phyloP scores from a whole-genome alignment of 2,329 filamentous ascomycete species.

The Fusarium sp. region DNA sequence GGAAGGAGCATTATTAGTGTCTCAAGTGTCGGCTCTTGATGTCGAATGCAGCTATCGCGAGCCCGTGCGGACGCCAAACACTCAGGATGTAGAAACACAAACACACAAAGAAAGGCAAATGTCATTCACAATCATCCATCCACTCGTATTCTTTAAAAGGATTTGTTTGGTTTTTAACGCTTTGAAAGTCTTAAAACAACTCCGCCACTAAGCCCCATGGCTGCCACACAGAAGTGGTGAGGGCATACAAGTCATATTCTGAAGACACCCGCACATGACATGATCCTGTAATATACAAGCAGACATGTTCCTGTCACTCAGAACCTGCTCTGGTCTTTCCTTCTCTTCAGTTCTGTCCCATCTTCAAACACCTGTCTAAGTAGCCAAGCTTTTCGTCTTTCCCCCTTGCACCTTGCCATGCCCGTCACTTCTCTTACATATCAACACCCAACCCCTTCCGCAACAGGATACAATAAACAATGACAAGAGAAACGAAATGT shows the following conservation, averaged over 20 bases:
- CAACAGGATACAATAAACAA: conserved; percentile 41
- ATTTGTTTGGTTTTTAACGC: conserved; percentile 42
- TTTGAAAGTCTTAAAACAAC: conserved; percentile 41
- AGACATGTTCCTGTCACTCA: conserved; percentile 39
- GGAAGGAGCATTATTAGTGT: too few relatives aligned
- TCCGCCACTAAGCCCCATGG: conserved; percentile 20
- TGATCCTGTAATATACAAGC: conserved; percentile 47
- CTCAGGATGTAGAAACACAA: too few relatives aligned
- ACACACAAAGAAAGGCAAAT: neutral
- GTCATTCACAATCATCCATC: conserved; percentile 20
- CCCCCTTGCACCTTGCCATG: conserved; percentile 35
- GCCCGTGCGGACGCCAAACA: conserved; percentile 8
- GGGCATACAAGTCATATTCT: conserved; percentile 35
- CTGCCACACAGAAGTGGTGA: conserved; percentile 15
- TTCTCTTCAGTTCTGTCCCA: conserved; percentile 6
- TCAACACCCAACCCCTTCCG: conserved; percentile 29
- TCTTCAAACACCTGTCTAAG: conserved; percentile 37
- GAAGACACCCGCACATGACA: conserved; percentile 38
- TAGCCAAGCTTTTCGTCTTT: conserved; percentile 39
- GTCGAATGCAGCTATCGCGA: neutral
- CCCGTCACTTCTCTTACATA: conserved; percentile 42
- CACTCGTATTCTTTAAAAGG: conserved; percentile 35
- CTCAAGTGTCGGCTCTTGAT: too few relatives aligned
- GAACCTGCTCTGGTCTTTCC: conserved; percentile 13
- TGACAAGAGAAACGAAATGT: conserved; percentile 40